A percentile compares a stretch with the other conserved stretches of the same genome.
Evolutionary conservation across 202 grass and related monocot genomes (phyloP).

Genomic region (Setaria italica): DNA sequence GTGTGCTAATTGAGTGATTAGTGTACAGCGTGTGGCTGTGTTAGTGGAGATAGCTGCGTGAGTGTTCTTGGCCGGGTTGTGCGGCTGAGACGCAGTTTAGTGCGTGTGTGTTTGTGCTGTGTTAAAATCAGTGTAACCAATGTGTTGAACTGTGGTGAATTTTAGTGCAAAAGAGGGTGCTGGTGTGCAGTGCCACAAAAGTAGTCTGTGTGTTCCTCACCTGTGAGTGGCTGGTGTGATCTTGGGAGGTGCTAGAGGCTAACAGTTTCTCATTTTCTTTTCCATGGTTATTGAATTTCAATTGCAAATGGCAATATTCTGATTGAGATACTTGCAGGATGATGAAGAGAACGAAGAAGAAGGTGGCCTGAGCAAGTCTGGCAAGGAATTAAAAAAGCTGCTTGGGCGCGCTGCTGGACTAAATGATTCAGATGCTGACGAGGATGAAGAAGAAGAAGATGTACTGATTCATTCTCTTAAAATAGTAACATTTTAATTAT

Average conservation of each 20-base stretch:
- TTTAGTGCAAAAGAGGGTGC: too few species aligned
- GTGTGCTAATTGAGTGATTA: neutral
- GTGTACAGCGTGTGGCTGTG: neutral
- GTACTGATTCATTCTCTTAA: constrained; percentile 38
- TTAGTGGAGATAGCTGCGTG: neutral
- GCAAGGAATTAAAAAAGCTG: constrained; percentile 96
- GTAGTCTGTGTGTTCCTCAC: too few species aligned
- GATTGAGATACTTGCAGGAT: constrained; percentile 59
- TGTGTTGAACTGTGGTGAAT: too few species aligned
- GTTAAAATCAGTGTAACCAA: too few species aligned
- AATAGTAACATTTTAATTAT: constrained; percentile 10
- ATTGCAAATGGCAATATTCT: constrained; percentile 14
- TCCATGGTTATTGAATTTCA: neutral
- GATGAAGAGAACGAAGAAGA: constrained; percentile 98
- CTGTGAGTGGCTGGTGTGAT: too few species aligned
- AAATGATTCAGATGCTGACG: constrained; percentile 88
- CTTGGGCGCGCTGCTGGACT: constrained; percentile 85
- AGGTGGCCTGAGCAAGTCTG: constrained; percentile 95
- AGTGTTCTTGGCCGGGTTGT: too few species aligned
- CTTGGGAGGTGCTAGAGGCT: too few species aligned
- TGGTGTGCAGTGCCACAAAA: too few species aligned
- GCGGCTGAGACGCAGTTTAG: too few species aligned
- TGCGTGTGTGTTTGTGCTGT: too few species aligned
- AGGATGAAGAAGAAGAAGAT: constrained; percentile 89
- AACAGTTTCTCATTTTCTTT: neutral